These are phyloP conservation scores for Dothideomycetes sp. DNA, from an alignment of 2,329 filamentous ascomycete species.

Conservation along the genomic window DNA sequence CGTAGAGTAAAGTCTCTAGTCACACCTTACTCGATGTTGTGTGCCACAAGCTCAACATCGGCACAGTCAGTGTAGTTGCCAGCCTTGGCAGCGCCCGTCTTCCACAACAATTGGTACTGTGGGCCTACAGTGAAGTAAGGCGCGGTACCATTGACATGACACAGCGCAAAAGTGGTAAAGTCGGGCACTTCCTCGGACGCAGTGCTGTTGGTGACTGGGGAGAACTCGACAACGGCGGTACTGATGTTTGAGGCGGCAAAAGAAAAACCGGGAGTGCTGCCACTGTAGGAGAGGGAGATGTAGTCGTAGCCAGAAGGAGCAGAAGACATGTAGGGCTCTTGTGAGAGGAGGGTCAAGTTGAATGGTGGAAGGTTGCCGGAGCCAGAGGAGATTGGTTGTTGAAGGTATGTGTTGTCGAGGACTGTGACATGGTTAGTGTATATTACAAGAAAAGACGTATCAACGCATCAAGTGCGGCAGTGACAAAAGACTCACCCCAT, in stretches of 20 bases:
- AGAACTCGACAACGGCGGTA: not conserved
- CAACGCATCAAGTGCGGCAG: too few relatives aligned
- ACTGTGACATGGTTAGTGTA: not conserved
- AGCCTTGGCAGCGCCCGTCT: not conserved
- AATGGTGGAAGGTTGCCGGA: constrained; percentile 1
- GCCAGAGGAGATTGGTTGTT: not conserved
- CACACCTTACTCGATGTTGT: constrained; percentile 1
- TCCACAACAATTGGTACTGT: constrained; percentile 6
- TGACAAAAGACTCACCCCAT: constrained; percentile 1
- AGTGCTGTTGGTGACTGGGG: not conserved
- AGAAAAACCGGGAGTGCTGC: constrained; percentile 4
- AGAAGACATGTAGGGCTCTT: constrained; percentile 1
- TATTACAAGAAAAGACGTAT: too few relatives aligned
- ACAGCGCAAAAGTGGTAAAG: constrained; percentile 3
- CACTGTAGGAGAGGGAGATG: not conserved
- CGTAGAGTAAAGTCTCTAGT: too few relatives aligned
- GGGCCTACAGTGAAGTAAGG: constrained; percentile 6
- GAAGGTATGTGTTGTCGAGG: not conserved
- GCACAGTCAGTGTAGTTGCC: not conserved
- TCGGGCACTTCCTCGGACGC: too few relatives aligned
- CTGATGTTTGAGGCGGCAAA: not conserved
- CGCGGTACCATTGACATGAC: constrained; percentile 6
- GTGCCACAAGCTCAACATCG: constrained; percentile 4
- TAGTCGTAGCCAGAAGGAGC: constrained; percentile 7
- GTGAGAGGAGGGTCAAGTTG: constrained; percentile 2